A percentile compares a stretch with the other conserved stretches of the same genome.
Conservation (phyloP, 495 filamentous ascomycete species). For the Stereocaulon alpinum region DNA sequence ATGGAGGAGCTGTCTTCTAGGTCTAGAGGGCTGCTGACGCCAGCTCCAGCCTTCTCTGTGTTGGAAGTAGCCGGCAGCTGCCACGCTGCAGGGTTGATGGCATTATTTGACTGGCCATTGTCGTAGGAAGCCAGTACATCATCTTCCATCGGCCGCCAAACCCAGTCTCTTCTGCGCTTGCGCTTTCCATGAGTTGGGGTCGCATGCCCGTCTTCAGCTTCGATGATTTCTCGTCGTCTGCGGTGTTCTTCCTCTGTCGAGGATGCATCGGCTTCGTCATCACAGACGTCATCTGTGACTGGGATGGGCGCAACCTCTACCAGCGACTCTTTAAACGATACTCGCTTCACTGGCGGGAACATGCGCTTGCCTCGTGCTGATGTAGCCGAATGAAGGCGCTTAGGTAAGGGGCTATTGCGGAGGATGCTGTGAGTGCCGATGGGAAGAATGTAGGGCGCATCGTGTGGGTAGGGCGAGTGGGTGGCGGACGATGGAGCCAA, state of each 20-base stretch:
- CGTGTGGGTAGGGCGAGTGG: slow-evolving; percentile 27
- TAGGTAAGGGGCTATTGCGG: slow-evolving; percentile 59
- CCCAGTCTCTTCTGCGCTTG: slow-evolving; percentile 21
- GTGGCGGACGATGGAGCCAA: slow-evolving; percentile 21
- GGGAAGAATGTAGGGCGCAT: slow-evolving; percentile 53
- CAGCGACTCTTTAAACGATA: slow-evolving; percentile 17
- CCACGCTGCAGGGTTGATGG: too few species aligned
- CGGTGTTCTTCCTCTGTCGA: slow-evolving; percentile 1
- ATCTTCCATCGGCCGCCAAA: slow-evolving; percentile 23
- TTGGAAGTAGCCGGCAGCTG: too few species aligned
- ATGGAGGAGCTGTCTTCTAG: neutral
- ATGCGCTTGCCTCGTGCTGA: slow-evolving; percentile 11
- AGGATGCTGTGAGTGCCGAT: slow-evolving; percentile 61
- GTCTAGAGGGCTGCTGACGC: neutral
- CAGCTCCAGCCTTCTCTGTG: neutral
- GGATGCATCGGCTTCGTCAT: slow-evolving; percentile 1
- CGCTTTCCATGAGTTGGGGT: slow-evolving; percentile 9
- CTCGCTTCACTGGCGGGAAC: slow-evolving; percentile 18
- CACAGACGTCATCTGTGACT: slow-evolving; percentile 9
- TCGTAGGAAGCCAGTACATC: slow-evolving; percentile 11
- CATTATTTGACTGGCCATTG: neutral
- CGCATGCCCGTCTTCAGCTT: slow-evolving; percentile 16
- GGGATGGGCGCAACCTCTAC: slow-evolving; percentile 19
- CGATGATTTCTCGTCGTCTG: slow-evolving; percentile 12
- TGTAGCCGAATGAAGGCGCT: slow-evolving; percentile 14